Evolutionary conservation across 176 grass and related monocot genomes (phyloP).

Genomic region (Oryza brachyantha): DNA sequence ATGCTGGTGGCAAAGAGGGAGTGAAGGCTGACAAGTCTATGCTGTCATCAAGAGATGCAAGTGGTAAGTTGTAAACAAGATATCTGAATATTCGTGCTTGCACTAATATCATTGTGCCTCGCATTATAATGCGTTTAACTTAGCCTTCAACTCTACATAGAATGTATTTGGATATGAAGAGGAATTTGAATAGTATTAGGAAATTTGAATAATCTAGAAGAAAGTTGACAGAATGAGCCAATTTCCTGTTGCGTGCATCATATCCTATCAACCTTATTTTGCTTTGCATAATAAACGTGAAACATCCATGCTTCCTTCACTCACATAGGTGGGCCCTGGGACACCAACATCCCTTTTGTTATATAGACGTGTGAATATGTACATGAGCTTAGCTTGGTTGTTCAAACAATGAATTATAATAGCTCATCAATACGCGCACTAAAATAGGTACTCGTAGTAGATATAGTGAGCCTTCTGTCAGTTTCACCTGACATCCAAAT

Average conservation of each 20-base stretch:
- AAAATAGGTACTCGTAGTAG: not conserved
- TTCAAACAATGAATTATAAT: not conserved
- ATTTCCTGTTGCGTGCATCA: not conserved
- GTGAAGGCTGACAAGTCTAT: conserved; percentile 67
- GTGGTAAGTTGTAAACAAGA: conserved; percentile 50
- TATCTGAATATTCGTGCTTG: conserved; percentile 1
- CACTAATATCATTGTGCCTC: not conserved
- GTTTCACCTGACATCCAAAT: not conserved
- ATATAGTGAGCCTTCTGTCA: not conserved
- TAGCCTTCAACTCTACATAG: not conserved
- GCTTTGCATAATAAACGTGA: not conserved
- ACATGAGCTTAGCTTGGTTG: not conserved
- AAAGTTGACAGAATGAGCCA: not conserved
- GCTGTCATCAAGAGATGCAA: conserved; percentile 67
- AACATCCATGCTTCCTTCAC: not conserved
- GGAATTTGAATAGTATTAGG: not conserved
- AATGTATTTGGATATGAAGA: not conserved
- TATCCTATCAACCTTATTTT: not conserved
- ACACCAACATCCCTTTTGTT: not conserved
- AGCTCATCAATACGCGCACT: no score
- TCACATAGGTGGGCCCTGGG: not conserved
- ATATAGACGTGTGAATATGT: not conserved
- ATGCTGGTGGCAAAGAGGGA: conserved; percentile 57
- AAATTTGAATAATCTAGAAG: not conserved
- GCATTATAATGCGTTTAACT: not conserved